Percentiles rank a stretch among this genome's conserved stretches.
These are phyloP conservation scores for Pneumocystis wakefieldiae DNA, from an alignment of 1,139 yeast species.

Conservation along the genomic window DNA sequence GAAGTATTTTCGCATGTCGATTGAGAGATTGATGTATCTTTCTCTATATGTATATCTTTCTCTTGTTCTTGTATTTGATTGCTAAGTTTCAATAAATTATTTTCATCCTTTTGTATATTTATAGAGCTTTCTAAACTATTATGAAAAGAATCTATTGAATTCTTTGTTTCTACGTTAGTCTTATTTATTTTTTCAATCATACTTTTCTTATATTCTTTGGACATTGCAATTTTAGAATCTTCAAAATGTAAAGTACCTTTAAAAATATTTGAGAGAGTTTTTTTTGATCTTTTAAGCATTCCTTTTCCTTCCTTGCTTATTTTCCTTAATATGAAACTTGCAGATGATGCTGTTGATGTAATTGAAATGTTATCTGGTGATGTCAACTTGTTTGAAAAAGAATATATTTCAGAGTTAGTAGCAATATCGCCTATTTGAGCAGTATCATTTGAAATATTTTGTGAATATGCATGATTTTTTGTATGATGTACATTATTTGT, in stretches of 20 bases:
- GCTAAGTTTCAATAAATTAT: background rate
- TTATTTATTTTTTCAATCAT: background rate
- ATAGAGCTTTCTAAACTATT: background rate
- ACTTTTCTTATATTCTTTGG: background rate
- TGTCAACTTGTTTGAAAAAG: background rate
- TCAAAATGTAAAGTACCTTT: conserved; percentile 6
- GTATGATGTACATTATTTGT: background rate
- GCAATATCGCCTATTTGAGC: background rate
- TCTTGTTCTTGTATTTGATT: background rate
- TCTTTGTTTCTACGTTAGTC: background rate
- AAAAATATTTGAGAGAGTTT: background rate
- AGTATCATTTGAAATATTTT: background rate
- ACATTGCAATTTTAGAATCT: conserved; percentile 4
- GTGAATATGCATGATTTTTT: background rate
- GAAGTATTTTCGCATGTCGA: background rate
- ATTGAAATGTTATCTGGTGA: conserved; percentile 9
- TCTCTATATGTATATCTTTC: background rate
- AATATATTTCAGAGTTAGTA: background rate
- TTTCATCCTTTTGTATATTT: background rate
- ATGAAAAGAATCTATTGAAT: background rate
- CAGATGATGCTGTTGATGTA: conserved; percentile 10
- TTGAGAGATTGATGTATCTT: background rate
- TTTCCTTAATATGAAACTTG: conserved; percentile 8
- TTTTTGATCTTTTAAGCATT: background rate
- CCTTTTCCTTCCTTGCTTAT: conserved; percentile 4